Base-by-base conservation (phyloP, 345 rosid species). In the Arabis alpina region DNA sequence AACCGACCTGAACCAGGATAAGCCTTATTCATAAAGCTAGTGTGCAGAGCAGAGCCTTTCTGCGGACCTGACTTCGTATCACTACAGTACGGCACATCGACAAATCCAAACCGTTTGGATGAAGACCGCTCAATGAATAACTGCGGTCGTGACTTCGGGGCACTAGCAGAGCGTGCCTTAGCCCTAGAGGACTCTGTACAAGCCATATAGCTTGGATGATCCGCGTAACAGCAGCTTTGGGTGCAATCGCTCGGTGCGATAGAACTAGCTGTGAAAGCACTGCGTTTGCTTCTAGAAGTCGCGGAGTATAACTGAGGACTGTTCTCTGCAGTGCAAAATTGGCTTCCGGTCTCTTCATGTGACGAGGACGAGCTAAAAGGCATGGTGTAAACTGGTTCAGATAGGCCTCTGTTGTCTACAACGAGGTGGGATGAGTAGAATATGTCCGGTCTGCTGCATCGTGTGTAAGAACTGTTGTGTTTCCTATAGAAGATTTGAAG, bases 1-100 rank as follows among this genome's bases (percentile, higher is more conserved):
- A 94, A 75, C 37, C 90, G 91, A 55, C 99, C 99, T 0, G 96
- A 95, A 34, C 99, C 99, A 0, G 97, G 98, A 64, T 95, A 95
- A 7, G 91, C 98, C 71, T 86, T 95, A 74, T 72, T 85, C 10
- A 84, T 59, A 36, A 86, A 90, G 68, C 64, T 90, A 8, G 88
- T 73, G 16, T 84, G 87, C 78, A 86, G 42, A 10, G 80, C 78
- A 49, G 88, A 79, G 30, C 78, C 81, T 57, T 77, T 86, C 60
- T 79, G 92, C 1, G 80, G 91, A 80, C 73, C 88, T 76, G 57
- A 81, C 61, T 43, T 87, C 72, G 13, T 83, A 80, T 11, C 70
- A 77, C 16, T 86, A 68, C 39, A 61, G 64, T 68, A 61, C 0
- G 74, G 58, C 39, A 75, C 39, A 16, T 76, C 75, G 61, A 44